Conservation (phyloP, 2,329 filamentous ascomycete genomes). For the Paracorniculantispora psalliotae region DNA sequence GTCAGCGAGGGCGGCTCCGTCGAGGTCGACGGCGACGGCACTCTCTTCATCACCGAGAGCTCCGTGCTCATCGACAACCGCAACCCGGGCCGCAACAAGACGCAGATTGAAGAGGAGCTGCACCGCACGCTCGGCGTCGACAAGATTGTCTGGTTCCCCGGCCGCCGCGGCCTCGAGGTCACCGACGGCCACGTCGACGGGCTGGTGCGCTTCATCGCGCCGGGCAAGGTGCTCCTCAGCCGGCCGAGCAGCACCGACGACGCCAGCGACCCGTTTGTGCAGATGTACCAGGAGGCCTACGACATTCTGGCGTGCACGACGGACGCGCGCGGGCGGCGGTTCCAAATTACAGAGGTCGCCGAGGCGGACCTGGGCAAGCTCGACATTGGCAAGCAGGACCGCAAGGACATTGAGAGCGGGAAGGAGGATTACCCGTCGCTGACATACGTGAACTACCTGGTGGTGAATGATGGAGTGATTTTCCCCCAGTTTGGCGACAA, state of each 20-base stretch:
- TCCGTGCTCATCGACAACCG: slow-evolving; percentile 26
- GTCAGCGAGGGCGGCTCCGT: slow-evolving; percentile 23
- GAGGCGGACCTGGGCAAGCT: slow-evolving; percentile 20
- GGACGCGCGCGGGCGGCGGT: slow-evolving; percentile 19
- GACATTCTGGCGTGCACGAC: slow-evolving; percentile 16
- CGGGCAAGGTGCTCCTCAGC: slow-evolving; percentile 21
- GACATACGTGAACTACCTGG: slow-evolving; percentile 24
- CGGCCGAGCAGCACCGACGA: slow-evolving; percentile 16
- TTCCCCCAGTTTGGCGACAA: slow-evolving; percentile 24
- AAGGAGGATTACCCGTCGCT: slow-evolving; percentile 13
- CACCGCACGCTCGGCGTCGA: slow-evolving; percentile 19
- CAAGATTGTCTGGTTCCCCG: slow-evolving; percentile 26
- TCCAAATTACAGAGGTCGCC: slow-evolving; percentile 21
- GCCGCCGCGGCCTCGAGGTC: slow-evolving; percentile 19
- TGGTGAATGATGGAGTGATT: slow-evolving; percentile 26
- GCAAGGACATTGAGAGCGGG: slow-evolving; percentile 4
- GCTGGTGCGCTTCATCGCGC: slow-evolving; percentile 22
- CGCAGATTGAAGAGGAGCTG: slow-evolving; percentile 21
- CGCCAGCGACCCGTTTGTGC: slow-evolving; percentile 5
- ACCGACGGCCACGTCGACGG: slow-evolving; percentile 28
- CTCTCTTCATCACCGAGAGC: slow-evolving; percentile 25
- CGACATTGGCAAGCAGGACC: slow-evolving; percentile 10
- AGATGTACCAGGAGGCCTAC: slow-evolving; percentile 22
- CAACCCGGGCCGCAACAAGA: slow-evolving; percentile 19
- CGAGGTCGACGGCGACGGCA: slow-evolving; percentile 26